Evolutionary conservation across 1,284 basidiomycete species (phyloP).

Genomic region (Chondrostereum purpureum): DNA sequence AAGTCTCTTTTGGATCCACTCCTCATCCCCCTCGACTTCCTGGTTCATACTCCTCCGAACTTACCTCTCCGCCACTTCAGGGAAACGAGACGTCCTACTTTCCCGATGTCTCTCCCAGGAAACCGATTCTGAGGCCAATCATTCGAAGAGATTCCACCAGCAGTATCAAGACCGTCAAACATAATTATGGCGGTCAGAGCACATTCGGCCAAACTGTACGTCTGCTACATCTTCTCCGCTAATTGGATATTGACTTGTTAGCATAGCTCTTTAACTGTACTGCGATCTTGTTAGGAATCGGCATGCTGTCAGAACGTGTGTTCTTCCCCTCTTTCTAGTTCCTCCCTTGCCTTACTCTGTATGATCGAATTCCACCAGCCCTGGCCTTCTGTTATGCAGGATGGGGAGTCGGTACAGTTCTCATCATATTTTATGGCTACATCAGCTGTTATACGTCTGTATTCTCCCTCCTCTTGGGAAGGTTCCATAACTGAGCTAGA

Average conservation of each 20-base stretch:
- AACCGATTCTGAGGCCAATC: slow-evolving; percentile 25
- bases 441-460: slow-evolving; percentile 86
- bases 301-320: slow-evolving; percentile 72
- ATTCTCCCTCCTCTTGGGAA: too few relatives aligned
- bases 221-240: slow-evolving; percentile 5
- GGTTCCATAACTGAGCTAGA: slow-evolving; percentile 9
- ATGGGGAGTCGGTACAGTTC: slow-evolving; percentile 70
- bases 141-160: slow-evolving; percentile 22
- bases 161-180: slow-evolving; percentile 21
- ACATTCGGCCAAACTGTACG: slow-evolving; percentile 82
- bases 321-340: background rate
- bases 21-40: slow-evolving; percentile 17
- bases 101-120: slow-evolving; percentile 11
- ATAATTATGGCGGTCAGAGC: slow-evolving; percentile 46
- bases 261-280: slow-evolving; percentile 83
- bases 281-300: slow-evolving; percentile 83
- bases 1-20: slow-evolving; percentile 26
- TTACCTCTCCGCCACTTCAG: slow-evolving; percentile 1
- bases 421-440: slow-evolving; percentile 74
- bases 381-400: slow-evolving; percentile 85
- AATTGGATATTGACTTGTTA: slow-evolving; percentile 4
- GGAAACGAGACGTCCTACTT: slow-evolving; percentile 8
- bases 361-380: slow-evolving; percentile 31
- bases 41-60: background rate
- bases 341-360: background rate